Evolutionary conservation across 345 rosid species (phyloP).

Genomic region (Diplotaxis tenuifolia): DNA sequence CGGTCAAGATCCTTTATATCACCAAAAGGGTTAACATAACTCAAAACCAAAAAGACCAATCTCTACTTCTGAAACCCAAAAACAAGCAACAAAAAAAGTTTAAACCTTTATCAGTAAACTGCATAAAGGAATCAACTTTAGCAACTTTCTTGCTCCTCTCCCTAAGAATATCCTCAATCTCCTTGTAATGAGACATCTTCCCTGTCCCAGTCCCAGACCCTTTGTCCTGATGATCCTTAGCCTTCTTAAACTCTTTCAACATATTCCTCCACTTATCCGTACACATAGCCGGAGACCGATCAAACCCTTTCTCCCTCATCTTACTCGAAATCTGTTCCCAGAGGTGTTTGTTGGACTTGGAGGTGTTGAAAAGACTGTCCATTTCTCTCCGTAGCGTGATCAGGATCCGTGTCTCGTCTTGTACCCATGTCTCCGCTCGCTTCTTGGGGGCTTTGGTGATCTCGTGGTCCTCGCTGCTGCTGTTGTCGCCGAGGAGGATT

Average conservation of each 20-base stretch:
- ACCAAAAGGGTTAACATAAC: conserved; percentile 4
- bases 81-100: no score
- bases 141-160: conserved; percentile 58
- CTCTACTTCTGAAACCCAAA: background rate
- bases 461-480: conserved; percentile 77
- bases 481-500: conserved; percentile 64
- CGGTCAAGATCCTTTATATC: background rate
- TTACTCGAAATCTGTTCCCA: conserved; percentile 87
- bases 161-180: conserved; percentile 83
- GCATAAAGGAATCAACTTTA: conserved; percentile 85
- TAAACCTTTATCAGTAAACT: conserved; percentile 80
- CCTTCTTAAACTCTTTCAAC: conserved; percentile 90
- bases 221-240: conserved; percentile 65
- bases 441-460: conserved; percentile 69
- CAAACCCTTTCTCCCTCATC: conserved; percentile 95
- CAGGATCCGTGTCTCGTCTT: conserved; percentile 81
- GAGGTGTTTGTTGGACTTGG: conserved; percentile 92
- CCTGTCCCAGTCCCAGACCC: conserved; percentile 55
- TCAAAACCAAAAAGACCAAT: background rate
- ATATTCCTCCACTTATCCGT: conserved; percentile 99
- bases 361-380: conserved; percentile 83
- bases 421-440: conserved; percentile 98
- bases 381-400: conserved; percentile 70
- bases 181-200: conserved; percentile 86
- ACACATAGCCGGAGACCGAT: conserved; percentile 94